phyloP scores from a whole-genome alignment of 179 eudicot species.

The Actinidia chinensis region DNA sequence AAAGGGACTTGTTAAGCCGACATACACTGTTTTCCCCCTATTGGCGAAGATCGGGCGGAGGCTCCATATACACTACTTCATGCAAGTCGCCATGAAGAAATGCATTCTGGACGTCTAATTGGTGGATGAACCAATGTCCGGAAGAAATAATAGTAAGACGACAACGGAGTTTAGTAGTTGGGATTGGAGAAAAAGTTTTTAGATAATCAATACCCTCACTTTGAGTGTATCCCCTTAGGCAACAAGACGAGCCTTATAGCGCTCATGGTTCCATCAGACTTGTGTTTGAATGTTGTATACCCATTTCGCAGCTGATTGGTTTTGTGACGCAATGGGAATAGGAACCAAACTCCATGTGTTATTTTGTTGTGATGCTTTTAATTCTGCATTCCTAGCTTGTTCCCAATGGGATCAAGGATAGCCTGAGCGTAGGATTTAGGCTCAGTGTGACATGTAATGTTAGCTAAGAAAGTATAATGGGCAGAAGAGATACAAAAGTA shows the following conservation, averaged over 20 bases:
- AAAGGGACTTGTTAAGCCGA: conserved; percentile 10
- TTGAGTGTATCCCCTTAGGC: not conserved
- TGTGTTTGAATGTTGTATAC: not conserved
- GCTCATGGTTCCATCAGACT: not conserved
- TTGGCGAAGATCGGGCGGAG: not conserved
- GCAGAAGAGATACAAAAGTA: not conserved
- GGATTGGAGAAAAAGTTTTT: not conserved
- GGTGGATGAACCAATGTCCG: not conserved
- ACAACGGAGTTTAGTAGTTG: not conserved
- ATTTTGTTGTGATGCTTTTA: not conserved
- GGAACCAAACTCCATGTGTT: not conserved
- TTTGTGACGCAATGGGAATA: not conserved
- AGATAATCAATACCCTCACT: not conserved
- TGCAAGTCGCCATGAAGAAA: conserved; percentile 4
- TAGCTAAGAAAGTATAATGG: conserved; percentile 7
- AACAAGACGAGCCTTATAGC: conserved; percentile 9
- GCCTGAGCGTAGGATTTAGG: not conserved
- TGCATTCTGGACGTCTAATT: not conserved
- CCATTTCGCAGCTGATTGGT: conserved; percentile 6
- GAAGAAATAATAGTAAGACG: not conserved
- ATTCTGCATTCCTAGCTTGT: not conserved
- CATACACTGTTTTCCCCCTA: conserved; percentile 14
- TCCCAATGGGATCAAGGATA: conserved; percentile 6
- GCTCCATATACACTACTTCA: conserved; percentile 10
- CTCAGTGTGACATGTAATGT: not conserved